phyloP scores from a whole-genome alignment of 1,139 yeast genomes.

The Scheffersomyces quercinus region DNA sequence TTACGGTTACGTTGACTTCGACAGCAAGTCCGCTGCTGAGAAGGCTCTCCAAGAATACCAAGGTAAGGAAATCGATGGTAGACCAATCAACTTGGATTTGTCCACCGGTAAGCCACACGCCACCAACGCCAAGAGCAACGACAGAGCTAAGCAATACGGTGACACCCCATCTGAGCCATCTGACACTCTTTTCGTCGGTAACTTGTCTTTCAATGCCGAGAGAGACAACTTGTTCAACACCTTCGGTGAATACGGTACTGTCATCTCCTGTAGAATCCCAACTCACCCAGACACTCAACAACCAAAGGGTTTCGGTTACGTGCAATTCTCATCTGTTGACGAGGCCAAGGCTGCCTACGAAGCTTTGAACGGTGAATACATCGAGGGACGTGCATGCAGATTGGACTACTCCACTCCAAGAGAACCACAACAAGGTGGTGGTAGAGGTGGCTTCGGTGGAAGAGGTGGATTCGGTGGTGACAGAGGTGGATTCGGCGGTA shows the following conservation, averaged over 20 bases:
- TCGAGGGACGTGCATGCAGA: conserved; percentile 93
- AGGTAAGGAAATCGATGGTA: conserved; percentile 94
- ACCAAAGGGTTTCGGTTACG: conserved; percentile 98
- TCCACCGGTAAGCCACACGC: conserved; percentile 79
- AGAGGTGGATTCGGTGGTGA: conserved; percentile 36
- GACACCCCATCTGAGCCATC: conserved; percentile 90
- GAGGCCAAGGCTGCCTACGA: conserved; percentile 91
- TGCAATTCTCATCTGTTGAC: conserved; percentile 81
- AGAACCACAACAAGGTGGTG: conserved; percentile 33
- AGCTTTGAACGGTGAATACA: conserved; percentile 83
- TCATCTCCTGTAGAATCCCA: conserved; percentile 89
- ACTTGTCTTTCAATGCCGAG: conserved; percentile 85
- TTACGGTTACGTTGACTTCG: conserved; percentile 97
- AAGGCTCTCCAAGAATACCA: conserved; percentile 85
- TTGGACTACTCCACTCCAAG: conserved; percentile 93
- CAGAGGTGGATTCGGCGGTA: conserved; percentile 34
- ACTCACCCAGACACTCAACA: conserved; percentile 98
- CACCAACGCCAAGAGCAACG: conserved; percentile 47
- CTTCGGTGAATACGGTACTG: conserved; percentile 77
- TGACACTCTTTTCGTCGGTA: conserved; percentile 94
- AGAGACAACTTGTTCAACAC: conserved; percentile 73
- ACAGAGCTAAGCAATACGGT: conserved; percentile 87
- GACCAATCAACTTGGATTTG: conserved; percentile 92
- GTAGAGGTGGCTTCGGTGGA: conserved; percentile 27
- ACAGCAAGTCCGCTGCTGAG: conserved; percentile 72